phyloP scores from a whole-genome alignment of 768 basidiomycete genomes.

The Chalciporus pseudorubinellus region DNA sequence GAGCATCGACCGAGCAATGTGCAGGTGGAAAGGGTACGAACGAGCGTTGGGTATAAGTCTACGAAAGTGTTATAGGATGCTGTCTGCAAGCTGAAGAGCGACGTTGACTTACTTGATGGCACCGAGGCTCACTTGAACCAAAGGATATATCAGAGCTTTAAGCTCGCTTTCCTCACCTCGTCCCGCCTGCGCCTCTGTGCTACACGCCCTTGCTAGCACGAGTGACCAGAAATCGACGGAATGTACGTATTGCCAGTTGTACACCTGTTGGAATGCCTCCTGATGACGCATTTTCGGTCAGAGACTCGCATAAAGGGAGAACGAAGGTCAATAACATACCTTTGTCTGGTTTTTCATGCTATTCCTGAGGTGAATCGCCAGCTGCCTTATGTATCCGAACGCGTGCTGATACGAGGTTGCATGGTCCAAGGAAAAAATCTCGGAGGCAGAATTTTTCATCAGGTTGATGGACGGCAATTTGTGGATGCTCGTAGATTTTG shows the following conservation, averaged over 20 bases:
- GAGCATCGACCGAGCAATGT: conserved; percentile 84
- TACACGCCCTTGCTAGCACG: conserved; percentile 81
- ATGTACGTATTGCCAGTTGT: conserved; percentile 99
- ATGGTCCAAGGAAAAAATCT: conserved; percentile 80
- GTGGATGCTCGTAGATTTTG: conserved; percentile 81
- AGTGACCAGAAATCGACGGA: conserved; percentile 95
- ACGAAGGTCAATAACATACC: conserved; percentile 38
- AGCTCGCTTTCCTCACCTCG: conserved; percentile 70
- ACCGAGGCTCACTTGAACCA: conserved; percentile 92
- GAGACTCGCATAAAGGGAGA: conserved; percentile 5
- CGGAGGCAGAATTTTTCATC: conserved; percentile 97
- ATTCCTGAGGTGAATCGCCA: conserved; percentile 89
- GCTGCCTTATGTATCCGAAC: conserved; percentile 92
- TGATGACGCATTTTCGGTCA: conserved; percentile 28
- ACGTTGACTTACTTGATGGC: conserved; percentile 73
- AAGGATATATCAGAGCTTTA: conserved; percentile 87
- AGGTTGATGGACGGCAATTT: conserved; percentile 89
- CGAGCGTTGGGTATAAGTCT: conserved; percentile 90
- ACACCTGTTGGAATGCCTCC: conserved; percentile 92
- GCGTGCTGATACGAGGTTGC: conserved; percentile 85
- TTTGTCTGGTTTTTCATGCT: conserved; percentile 89
- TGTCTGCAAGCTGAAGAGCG: not conserved
- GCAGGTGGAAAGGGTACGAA: conserved; percentile 93
- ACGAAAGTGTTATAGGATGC: too few species aligned
- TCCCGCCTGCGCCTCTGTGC: conserved; percentile 50